Evolutionary conservation across 23 red algal genomes (phyloP).

Genomic region (Gracilariopsis chorda): DNA sequence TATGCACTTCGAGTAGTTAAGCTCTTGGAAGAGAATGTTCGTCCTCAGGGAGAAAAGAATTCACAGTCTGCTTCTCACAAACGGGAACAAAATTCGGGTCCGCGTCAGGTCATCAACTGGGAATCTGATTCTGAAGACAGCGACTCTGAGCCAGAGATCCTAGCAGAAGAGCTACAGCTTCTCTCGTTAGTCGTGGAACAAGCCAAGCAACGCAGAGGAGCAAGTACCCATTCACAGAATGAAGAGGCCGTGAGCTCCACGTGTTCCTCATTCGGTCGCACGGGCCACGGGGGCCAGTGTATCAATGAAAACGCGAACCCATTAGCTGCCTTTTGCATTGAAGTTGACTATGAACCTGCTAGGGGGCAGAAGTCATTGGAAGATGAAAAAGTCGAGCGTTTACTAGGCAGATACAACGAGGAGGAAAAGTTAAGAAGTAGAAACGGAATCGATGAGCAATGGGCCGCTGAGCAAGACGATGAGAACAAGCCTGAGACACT

Average conservation of each 20-base stretch:
- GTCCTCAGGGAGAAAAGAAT: too few species aligned
- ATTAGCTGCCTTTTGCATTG: background rate
- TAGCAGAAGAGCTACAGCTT: background rate
- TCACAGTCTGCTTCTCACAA: too few species aligned
- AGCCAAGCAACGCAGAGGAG: background rate
- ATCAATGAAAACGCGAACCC: background rate
- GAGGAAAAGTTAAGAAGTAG: constrained; percentile 29
- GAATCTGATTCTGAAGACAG: constrained; percentile 7
- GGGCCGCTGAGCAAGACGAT: constrained; percentile 38
- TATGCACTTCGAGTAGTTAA: constrained; percentile 12
- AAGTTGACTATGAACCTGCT: constrained; percentile 39
- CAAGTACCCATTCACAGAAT: background rate
- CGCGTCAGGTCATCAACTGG: background rate
- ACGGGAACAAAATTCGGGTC: too few species aligned
- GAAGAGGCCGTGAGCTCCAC: background rate
- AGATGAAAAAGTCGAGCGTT: constrained; percentile 11
- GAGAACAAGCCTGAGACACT: constrained; percentile 5
- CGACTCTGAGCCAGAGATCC: background rate
- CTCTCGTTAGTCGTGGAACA: background rate
- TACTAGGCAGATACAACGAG: constrained; percentile 50
- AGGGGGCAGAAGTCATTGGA: background rate
- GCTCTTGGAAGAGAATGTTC: background rate
- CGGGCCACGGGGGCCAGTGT: background rate
- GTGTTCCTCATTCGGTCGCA: background rate
- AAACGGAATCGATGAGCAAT: constrained; percentile 8